Base-by-base conservation (phyloP, 169 alveolate species). In the Cyclospora cayetanensis region DNA sequence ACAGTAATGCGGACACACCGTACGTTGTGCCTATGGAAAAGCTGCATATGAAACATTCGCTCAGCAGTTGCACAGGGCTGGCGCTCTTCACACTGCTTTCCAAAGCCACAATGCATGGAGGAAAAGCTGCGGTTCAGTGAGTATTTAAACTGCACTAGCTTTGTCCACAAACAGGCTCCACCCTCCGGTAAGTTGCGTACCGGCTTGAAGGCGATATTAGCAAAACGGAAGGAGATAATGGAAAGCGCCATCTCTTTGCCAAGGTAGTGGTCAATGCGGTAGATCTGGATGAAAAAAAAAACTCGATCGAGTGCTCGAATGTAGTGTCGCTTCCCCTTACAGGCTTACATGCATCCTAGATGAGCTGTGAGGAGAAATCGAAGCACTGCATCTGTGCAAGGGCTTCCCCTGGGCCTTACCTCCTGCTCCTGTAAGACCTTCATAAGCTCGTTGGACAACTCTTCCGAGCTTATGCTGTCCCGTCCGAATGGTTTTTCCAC, bases 161-260 rank as follows among this genome's bases (percentile, higher is more conserved):
- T n/a, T n/a, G n/a, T n/a, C n/a, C n/a, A n/a, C n/a, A n/a, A n/a
- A n/a, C n/a, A n/a, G n/a, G n/a, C n/a, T n/a, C n/a, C n/a, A n/a
- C n/a, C n/a, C n/a, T n/a, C n/a, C n/a, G n/a, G n/a, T n/a, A n/a
- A n/a, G n/a, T n/a, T n/a, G n/a, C 94, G 34, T 29, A 92, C 89
- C 22, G 94, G 93, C 37, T 74, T 70, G 80, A 95, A 93, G 52
- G 94, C 92, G 5, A 93, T 82, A 39, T 95, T 95, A 41, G 95
- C 95, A 66, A 95, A 95, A 37, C 95, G 94, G 72, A 95, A 68
- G 22, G 94, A 91, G n/a, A 86, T 66, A 68, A 95, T 63, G n/a
- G 94, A 94, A 86, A 94, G 93, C 46, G 93, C 94, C 95, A 93
- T 93, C 91, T 95, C 96, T 43, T 95, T 95, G 29, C 96, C 96